Conservation (phyloP, 352 stramenopile genomes). For the Globisporangium irregulare region DNA sequence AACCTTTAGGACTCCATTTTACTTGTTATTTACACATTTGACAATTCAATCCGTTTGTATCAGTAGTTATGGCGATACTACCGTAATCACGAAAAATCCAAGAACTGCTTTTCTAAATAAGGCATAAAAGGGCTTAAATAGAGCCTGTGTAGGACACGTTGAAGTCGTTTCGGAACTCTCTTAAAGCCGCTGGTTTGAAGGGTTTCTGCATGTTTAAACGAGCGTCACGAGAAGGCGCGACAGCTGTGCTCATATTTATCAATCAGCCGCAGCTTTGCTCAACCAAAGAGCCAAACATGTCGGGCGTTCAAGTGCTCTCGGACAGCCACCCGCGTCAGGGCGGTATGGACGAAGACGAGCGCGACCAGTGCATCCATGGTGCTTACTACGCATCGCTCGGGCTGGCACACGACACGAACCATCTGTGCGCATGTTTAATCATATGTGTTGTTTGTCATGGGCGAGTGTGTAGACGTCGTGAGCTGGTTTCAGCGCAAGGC, state of each 20-base stretch:
- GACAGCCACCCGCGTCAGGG: conserved; percentile 70
- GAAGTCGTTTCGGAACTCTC: too few species aligned
- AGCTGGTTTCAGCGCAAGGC: conserved; percentile 85
- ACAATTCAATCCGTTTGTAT: too few species aligned
- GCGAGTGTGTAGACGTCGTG: conserved; percentile 52
- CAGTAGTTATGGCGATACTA: too few species aligned
- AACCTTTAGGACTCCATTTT: too few species aligned
- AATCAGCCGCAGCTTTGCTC: not conserved
- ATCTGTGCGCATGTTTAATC: not conserved
- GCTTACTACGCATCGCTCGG: not conserved
- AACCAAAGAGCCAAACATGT: conserved; percentile 36
- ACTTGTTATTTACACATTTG: too few species aligned
- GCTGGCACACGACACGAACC: not conserved
- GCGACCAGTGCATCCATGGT: conserved; percentile 82
- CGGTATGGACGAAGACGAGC: conserved; percentile 78
- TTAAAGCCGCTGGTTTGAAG: too few species aligned
- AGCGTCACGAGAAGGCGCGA: too few species aligned
- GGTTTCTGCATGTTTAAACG: too few species aligned
- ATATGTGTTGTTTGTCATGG: not conserved
- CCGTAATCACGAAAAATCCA: too few species aligned
- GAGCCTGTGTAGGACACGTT: too few species aligned
- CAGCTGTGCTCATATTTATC: not conserved
- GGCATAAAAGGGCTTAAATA: too few species aligned
- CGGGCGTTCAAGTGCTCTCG: conserved; percentile 67
- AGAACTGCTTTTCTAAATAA: too few species aligned